A percentile compares a stretch with the other conserved stretches of the same genome.
These are phyloP conservation scores for Trichomonas tenax DNA, from an alignment of 208 protist species.

Conservation along the genomic window DNA sequence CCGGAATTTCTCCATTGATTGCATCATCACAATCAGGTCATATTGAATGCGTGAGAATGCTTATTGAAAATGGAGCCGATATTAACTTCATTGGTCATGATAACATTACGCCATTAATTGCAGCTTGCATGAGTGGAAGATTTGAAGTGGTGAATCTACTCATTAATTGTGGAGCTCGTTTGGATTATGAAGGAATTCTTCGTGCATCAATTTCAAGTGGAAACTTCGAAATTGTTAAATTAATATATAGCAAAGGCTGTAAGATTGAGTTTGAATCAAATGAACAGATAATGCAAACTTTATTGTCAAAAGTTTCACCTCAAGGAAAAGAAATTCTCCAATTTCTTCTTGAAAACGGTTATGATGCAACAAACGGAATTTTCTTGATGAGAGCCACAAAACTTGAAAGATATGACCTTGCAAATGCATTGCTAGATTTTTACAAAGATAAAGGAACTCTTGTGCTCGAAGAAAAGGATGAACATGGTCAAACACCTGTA, in stretches of 20 bases:
- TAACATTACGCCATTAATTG: neutral
- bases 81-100: neutral
- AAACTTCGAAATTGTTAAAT: neutral
- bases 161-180: neutral
- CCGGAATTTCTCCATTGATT: neutral
- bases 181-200: neutral
- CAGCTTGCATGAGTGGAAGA: neutral
- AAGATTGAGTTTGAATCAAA: neutral
- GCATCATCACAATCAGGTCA: neutral
- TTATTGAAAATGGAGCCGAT: neutral
- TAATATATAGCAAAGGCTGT: neutral
- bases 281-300: neutral
- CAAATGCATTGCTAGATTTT: neutral
- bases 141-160: neutral
- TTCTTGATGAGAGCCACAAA: neutral
- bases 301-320: neutral
- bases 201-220: neutral
- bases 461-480: neutral
- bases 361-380: neutral
- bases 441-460: neutral
- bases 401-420: neutral
- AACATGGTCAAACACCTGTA: neutral
- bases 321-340: neutral
- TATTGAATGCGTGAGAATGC: neutral
- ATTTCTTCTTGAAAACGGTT: neutral